Evolutionary conservation across 176 grass and related monocot genomes (phyloP).

Genomic region (Hordeum marinum): DNA sequence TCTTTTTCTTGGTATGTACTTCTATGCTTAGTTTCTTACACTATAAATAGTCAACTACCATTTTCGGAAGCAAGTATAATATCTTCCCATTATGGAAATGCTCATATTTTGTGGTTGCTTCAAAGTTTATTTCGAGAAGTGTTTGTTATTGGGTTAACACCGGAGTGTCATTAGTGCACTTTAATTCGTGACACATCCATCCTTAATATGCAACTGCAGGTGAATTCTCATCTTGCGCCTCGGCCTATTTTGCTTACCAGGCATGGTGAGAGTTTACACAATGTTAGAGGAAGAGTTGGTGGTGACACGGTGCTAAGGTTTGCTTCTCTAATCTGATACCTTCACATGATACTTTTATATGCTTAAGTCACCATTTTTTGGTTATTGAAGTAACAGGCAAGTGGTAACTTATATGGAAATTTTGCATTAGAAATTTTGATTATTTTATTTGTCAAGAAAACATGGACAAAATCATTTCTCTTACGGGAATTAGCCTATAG

Average conservation of each 20-base stretch:
- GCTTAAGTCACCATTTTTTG: constrained; percentile 23
- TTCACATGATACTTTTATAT: constrained; percentile 11
- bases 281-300: constrained; percentile 94
- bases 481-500: constrained; percentile 11
- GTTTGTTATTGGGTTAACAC: background rate
- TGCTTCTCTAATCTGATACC: constrained; percentile 26
- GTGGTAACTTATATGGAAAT: constrained; percentile 4
- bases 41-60: background rate
- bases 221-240: constrained; percentile 93
- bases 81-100: background rate
- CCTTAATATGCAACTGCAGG: constrained; percentile 49
- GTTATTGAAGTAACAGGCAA: constrained; percentile 8
- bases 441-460: constrained; percentile 1
- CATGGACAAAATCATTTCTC: background rate
- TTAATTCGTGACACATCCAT: constrained; percentile 7
- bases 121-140: background rate
- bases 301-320: constrained; percentile 95
- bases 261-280: constrained; percentile 95
- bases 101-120: background rate
- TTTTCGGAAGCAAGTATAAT: constrained; percentile 9
- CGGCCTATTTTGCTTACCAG: constrained; percentile 95
- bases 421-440: background rate
- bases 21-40: constrained; percentile 1
- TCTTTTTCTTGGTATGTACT: constrained; percentile 92
- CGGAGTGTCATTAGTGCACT: background rate